These are phyloP conservation scores for Malbranchea cinnamomea DNA, from an alignment of 2,329 filamentous ascomycete genomes.

Conservation along the genomic window DNA sequence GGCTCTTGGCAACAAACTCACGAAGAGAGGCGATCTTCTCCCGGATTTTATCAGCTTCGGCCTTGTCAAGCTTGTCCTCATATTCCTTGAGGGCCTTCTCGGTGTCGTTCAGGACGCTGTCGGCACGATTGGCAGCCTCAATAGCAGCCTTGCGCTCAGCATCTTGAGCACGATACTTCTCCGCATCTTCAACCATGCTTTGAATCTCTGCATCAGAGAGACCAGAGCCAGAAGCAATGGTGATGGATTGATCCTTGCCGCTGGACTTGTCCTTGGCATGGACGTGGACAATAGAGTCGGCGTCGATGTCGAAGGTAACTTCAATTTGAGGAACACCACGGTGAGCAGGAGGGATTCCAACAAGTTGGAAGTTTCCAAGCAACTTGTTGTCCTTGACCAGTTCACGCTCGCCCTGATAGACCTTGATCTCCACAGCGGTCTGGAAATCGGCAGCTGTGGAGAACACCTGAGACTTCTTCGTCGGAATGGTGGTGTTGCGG, in stretches of 20 bases:
- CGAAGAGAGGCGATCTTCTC: conserved; percentile 82
- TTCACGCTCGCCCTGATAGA: conserved; percentile 99
- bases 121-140: conserved; percentile 92
- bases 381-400: conserved; percentile 98
- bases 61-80: conserved; percentile 90
- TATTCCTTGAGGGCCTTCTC: conserved; percentile 98
- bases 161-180: conserved; percentile 87
- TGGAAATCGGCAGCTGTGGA: conserved; percentile 97
- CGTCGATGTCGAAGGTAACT: conserved; percentile 97
- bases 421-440: conserved; percentile 98
- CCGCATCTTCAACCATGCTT: conserved; percentile 93
- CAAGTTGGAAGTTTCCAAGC: conserved; percentile 97
- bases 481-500: conserved; percentile 97
- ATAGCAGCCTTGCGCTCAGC: conserved; percentile 95
- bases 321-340: conserved; percentile 93
- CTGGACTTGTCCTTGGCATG: conserved; percentile 98
- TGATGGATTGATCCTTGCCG: conserved; percentile 99
- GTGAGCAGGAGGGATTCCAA: conserved; percentile 90
- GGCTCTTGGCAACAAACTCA: conserved; percentile 85
- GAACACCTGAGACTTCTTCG: conserved; percentile 98
- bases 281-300: conserved; percentile 94
- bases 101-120: conserved; percentile 91
- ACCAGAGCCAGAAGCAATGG: conserved; percentile 93
- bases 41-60: conserved; percentile 79
- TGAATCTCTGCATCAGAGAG: conserved; percentile 89